These are phyloP conservation scores for Dianthus caryophyllus DNA, from an alignment of 148 eudicot genomes.

Conservation along the genomic window DNA sequence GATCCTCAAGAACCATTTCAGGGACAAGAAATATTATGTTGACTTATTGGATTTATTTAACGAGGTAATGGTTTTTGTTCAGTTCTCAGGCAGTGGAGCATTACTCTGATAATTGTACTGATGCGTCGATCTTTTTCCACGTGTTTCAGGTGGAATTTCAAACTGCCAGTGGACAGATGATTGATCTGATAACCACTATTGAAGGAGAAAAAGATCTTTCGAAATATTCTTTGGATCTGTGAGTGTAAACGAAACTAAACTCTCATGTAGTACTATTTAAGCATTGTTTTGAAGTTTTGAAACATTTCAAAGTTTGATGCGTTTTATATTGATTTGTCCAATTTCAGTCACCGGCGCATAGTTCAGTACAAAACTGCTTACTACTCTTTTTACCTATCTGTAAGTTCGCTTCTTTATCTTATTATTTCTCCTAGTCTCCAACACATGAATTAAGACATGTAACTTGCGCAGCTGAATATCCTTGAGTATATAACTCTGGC, in stretches of 20 bases:
- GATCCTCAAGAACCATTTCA: constrained; percentile 83
- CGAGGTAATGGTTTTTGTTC: constrained; percentile 68
- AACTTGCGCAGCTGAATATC: not conserved
- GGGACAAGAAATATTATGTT: constrained; percentile 71
- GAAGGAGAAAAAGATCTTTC: constrained; percentile 90
- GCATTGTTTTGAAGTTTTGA: not conserved
- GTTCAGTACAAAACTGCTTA: constrained; percentile 94
- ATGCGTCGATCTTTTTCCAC: not conserved
- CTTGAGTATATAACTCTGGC: not conserved
- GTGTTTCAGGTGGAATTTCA: constrained; percentile 74
- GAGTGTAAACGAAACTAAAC: constrained; percentile 25
- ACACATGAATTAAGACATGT: not conserved
- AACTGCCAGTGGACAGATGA: constrained; percentile 96
- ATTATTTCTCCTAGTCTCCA: not conserved
- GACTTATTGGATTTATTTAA: constrained; percentile 88
- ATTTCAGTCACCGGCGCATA: constrained; percentile 85
- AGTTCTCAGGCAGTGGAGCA: not conserved
- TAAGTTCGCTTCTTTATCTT: constrained; percentile 36
- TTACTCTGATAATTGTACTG: not conserved
- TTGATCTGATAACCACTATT: constrained; percentile 84
- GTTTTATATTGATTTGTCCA: constrained; percentile 19
- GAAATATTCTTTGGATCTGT: constrained; percentile 78
- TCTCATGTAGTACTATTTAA: not conserved
- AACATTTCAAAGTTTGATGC: not conserved
- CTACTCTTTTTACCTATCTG: constrained; percentile 91